phyloP scores from a whole-genome alignment of 2,329 filamentous ascomycete species.

The Scorias spongiosa region DNA sequence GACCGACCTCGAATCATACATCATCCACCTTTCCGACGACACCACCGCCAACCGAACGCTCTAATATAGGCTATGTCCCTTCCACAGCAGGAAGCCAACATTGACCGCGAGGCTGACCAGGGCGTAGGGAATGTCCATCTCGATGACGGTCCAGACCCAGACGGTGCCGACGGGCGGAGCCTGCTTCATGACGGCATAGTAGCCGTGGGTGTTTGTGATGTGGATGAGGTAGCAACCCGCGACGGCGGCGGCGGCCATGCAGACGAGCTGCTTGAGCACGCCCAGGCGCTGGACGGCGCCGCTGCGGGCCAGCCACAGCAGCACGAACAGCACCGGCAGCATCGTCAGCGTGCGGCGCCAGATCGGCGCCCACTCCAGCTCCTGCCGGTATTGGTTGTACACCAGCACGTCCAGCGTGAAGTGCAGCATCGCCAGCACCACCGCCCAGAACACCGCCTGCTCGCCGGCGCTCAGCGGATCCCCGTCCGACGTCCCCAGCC shows the following conservation, averaged over 20 bases:
- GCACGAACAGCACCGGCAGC: constrained; percentile 28
- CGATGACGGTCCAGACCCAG: constrained; percentile 87
- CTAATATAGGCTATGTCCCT: constrained; percentile 27
- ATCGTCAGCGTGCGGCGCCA: constrained; percentile 33
- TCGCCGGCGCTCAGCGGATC: constrained; percentile 31
- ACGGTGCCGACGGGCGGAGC: constrained; percentile 78
- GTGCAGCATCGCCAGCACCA: constrained; percentile 55
- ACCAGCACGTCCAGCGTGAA: constrained; percentile 67
- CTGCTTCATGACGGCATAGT: constrained; percentile 80
- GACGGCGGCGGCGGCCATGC: constrained; percentile 44
- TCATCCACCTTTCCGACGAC: constrained; percentile 7
- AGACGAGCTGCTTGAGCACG: constrained; percentile 36
- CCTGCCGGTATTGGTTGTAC: constrained; percentile 60
- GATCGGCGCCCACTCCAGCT: constrained; percentile 45
- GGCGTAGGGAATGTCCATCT: constrained; percentile 59
- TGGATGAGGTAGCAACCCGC: constrained; percentile 68
- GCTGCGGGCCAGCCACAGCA: constrained; percentile 30
- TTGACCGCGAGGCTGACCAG: constrained; percentile 39
- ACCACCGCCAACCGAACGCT: constrained; percentile 13
- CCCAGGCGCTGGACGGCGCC: constrained; percentile 28
- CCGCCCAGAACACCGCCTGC: constrained; percentile 33
- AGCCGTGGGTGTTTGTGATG: constrained; percentile 64
- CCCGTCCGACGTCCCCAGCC: constrained; percentile 19
- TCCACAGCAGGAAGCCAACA: constrained; percentile 38
- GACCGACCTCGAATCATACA: too few relatives aligned